Percentiles rank a stretch among this genome's conserved stretches.
These are phyloP conservation scores for Colletotrichum aenigma DNA, from an alignment of 2,329 filamentous ascomycete genomes.

Conservation along the genomic window DNA sequence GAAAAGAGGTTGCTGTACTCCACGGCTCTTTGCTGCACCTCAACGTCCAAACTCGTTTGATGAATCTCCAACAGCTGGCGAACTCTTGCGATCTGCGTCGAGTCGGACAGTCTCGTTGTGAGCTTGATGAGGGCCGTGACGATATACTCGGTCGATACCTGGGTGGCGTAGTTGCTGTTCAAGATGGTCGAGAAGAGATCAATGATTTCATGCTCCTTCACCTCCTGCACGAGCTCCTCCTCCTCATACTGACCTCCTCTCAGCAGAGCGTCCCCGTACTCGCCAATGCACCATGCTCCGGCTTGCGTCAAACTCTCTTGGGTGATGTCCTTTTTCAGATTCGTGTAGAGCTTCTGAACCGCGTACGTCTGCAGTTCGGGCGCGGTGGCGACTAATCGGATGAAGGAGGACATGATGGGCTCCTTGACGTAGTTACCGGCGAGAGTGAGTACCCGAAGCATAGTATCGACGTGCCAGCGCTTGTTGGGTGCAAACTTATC, in stretches of 20 bases:
- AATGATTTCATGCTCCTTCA: slow-evolving; percentile 88
- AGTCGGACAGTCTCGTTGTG: slow-evolving; percentile 83
- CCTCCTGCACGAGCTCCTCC: slow-evolving; percentile 80
- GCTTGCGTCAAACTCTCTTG: slow-evolving; percentile 94
- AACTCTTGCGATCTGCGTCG: slow-evolving; percentile 85
- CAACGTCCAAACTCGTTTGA: slow-evolving; percentile 88
- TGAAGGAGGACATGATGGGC: slow-evolving; percentile 95
- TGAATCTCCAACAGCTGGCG: slow-evolving; percentile 78
- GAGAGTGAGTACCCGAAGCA: slow-evolving; percentile 90
- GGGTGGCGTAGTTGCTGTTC: slow-evolving; percentile 91
- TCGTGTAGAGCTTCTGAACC: slow-evolving; percentile 90
- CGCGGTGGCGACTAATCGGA: slow-evolving; percentile 92
- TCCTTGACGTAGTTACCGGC: slow-evolving; percentile 98
- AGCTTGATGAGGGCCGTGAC: slow-evolving; percentile 94
- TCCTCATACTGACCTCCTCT: slow-evolving; percentile 91
- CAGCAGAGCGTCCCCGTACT: slow-evolving; percentile 92
- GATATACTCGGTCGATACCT: slow-evolving; percentile 94
- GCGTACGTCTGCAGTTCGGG: slow-evolving; percentile 95
- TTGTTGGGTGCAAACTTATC: slow-evolving; percentile 97
- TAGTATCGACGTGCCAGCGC: slow-evolving; percentile 97
- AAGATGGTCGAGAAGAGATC: slow-evolving; percentile 93
- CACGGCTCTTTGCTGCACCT: slow-evolving; percentile 94
- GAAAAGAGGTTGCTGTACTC: slow-evolving; percentile 96
- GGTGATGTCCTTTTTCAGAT: slow-evolving; percentile 94
- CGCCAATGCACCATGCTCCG: slow-evolving; percentile 96